Evolutionary conservation across 2,329 filamentous ascomycete species (phyloP).

Genomic region (Coniosporium tulheliwenetii): DNA sequence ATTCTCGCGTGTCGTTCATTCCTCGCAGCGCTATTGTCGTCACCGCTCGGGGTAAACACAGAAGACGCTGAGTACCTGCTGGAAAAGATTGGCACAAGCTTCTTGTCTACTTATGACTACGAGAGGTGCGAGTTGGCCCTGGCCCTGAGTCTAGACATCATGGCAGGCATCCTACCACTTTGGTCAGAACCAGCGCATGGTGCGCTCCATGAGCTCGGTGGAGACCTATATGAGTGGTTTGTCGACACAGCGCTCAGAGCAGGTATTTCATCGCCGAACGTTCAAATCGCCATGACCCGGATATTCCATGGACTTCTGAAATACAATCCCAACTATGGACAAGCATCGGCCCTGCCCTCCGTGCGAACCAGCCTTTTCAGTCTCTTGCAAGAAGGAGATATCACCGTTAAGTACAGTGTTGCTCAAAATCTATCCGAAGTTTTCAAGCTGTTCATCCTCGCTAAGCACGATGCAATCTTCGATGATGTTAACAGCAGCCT

Average conservation of each 20-base stretch:
- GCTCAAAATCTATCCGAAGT: slow-evolving; percentile 54
- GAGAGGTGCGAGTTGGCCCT: slow-evolving; percentile 62
- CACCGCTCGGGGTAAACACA: slow-evolving; percentile 9
- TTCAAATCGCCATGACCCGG: slow-evolving; percentile 49
- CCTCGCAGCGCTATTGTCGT: slow-evolving; percentile 4
- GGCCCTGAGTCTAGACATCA: slow-evolving; percentile 49
- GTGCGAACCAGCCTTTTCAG: slow-evolving; percentile 58
- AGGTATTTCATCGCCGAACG: slow-evolving; percentile 51
- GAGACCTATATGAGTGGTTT: slow-evolving; percentile 68
- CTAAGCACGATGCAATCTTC: slow-evolving; percentile 70
- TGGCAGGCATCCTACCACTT: slow-evolving; percentile 45
- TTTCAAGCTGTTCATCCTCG: slow-evolving; percentile 70
- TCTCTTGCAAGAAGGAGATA: slow-evolving; percentile 50
- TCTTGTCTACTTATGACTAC: slow-evolving; percentile 41
- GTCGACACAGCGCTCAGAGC: slow-evolving; percentile 50
- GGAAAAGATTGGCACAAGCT: slow-evolving; percentile 29
- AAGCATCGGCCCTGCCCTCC: slow-evolving; percentile 41
- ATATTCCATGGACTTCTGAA: slow-evolving; percentile 58
- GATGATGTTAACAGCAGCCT: slow-evolving; percentile 67
- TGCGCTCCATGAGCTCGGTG: slow-evolving; percentile 48
- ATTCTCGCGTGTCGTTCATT: slow-evolving; percentile 5
- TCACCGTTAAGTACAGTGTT: slow-evolving; percentile 62
- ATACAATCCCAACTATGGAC: slow-evolving; percentile 50
- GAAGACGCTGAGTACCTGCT: slow-evolving; percentile 28
- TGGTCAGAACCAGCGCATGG: slow-evolving; percentile 45